phyloP scores from a whole-genome alignment of 2,329 filamentous ascomycete species.

The Coniella vitis region DNA sequence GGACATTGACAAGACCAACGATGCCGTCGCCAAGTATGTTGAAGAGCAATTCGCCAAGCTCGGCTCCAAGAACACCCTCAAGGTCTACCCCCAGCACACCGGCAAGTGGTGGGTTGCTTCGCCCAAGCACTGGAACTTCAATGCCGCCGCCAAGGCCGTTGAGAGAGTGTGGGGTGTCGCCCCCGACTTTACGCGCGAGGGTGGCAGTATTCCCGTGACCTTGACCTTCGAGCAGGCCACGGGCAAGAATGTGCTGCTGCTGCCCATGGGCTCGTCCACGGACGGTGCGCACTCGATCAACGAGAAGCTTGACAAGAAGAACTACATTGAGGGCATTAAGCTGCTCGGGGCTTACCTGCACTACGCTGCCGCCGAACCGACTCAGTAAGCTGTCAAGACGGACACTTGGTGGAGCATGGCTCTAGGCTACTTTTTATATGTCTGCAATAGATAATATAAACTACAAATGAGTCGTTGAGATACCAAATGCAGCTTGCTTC shows the following conservation, averaged over 20 bases:
- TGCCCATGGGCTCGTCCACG: constrained; percentile 96
- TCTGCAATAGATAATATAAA: neutral
- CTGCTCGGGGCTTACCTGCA: constrained; percentile 90
- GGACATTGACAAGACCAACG: constrained; percentile 86
- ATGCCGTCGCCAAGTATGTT: constrained; percentile 75
- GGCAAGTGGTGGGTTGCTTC: constrained; percentile 99
- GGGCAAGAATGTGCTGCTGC: constrained; percentile 90
- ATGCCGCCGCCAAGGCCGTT: constrained; percentile 88
- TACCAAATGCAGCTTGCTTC: no score
- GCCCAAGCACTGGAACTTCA: constrained; percentile 98
- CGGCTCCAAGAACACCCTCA: constrained; percentile 84
- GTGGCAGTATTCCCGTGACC: constrained; percentile 94
- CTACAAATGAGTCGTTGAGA: no score
- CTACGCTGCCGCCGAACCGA: constrained; percentile 88
- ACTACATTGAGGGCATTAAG: constrained; percentile 98
- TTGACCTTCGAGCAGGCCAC: constrained; percentile 96
- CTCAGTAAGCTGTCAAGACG: neutral
- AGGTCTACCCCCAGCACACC: constrained; percentile 74
- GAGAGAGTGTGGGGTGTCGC: constrained; percentile 89
- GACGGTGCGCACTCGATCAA: constrained; percentile 97
- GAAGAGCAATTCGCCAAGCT: constrained; percentile 80
- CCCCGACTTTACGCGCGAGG: constrained; percentile 93
- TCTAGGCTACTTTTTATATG: no score
- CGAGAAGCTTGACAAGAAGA: constrained; percentile 93
- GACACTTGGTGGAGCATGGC: no score